Conservation (phyloP, 306 rosid species). For the Rosa rugosa region DNA sequence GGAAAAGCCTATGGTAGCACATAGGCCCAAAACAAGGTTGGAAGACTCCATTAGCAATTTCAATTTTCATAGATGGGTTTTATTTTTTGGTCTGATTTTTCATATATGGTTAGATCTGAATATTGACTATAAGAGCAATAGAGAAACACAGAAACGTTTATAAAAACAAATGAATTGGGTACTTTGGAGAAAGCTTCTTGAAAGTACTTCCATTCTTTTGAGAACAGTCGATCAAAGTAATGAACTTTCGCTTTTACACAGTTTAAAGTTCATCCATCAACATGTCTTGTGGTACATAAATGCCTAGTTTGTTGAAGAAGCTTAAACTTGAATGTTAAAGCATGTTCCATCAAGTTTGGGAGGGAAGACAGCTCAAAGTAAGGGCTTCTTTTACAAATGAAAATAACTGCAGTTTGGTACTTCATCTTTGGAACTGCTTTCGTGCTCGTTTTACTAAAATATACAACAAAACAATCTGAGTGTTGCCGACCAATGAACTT, state of each 20-base stretch:
- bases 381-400: neutral
- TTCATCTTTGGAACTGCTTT: neutral
- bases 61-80: neutral
- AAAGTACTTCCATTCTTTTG: slow-evolving; percentile 11
- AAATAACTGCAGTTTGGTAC: neutral
- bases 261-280: slow-evolving; percentile 16
- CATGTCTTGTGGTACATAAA: neutral
- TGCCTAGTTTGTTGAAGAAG: neutral
- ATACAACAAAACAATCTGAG: neutral
- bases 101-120: neutral
- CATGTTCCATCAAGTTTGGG: neutral
- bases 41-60: too few relatives aligned
- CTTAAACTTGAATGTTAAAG: neutral
- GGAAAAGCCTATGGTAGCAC: neutral
- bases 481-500: neutral
- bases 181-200: slow-evolving; percentile 8
- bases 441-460: neutral
- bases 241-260: slow-evolving; percentile 18
- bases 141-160: neutral
- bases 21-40: neutral
- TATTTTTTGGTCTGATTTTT: neutral
- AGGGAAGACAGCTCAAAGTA: neutral
- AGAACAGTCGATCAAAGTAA: slow-evolving; percentile 17
- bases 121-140: neutral
- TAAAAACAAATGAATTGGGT: neutral